Evolutionary conservation across 257 asterid genomes (phyloP), one percentile per base, ranked within the genome.

Genomic region (Gentiana straminea): DNA sequence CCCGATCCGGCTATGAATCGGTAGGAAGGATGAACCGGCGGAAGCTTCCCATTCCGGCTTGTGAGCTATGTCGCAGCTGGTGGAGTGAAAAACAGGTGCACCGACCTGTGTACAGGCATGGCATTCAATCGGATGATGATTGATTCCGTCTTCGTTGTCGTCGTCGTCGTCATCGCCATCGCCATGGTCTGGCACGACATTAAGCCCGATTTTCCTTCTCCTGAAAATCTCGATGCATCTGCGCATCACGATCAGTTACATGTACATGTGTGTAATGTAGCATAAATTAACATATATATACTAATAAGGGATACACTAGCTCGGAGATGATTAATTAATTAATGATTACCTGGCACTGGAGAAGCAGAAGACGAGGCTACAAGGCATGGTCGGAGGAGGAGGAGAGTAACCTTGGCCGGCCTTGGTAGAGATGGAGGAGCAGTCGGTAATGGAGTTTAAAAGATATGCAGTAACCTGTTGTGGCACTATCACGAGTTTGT

Each of bases 31-130:
- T 1, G 98, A 90, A 52, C 98, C 96, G 68, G 98, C 96, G 3
- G 89, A 77, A 8, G 96, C 96, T 66, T 86, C 98, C 98, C 94
- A 90, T 61, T 84, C 92, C 2, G 94, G 96, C 52, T 76, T 88
- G 83, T 78, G 65, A 6, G 94, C 94, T 6, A 57, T 45, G 80
- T 90, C 95, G 81, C 94, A 90, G 71, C 94, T 84, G 56, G 94
- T 86, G 69, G 96, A 90, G 92, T 90, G 98, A 82, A 86, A 90
- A 53, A 68, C 84, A 37, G 98, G 96, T 11, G 72, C 83, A 0
- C 98, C 95, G 48, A 73, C 87, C 66, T 82, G 91, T 49, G 98
- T 90, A 54, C 98, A 90, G 3, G 94, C 86, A 63, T 84, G 82
- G 77, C 98, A 90, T 54, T 90, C 96, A 33, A 72, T 54, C 0